These are phyloP conservation scores for Penicillium capsulatum DNA, from an alignment of 2,329 filamentous ascomycete species.

Conservation along the genomic window DNA sequence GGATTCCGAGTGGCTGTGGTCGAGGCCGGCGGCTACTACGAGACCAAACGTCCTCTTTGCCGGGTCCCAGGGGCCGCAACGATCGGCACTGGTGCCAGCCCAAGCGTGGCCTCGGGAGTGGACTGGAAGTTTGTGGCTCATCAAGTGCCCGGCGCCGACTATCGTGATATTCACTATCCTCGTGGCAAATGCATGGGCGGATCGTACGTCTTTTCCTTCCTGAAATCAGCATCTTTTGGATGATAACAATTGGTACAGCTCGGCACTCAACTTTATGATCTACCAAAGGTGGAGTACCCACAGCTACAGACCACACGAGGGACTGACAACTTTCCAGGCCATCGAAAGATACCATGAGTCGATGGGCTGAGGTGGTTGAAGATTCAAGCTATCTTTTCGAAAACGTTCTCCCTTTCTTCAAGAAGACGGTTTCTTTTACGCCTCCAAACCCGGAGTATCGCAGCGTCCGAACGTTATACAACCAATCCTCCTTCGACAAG, in stretches of 20 bases:
- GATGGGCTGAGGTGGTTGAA: constrained; percentile 32
- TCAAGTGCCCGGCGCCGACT: constrained; percentile 48
- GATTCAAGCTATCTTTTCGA: constrained; percentile 34
- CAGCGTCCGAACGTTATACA: constrained; percentile 24
- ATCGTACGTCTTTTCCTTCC: constrained; percentile 21
- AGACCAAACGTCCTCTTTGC: constrained; percentile 52
- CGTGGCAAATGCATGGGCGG: constrained; percentile 29
- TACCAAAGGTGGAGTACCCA: constrained; percentile 28
- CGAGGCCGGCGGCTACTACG: constrained; percentile 45
- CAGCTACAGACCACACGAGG: background rate
- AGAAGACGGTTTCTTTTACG: constrained; percentile 28
- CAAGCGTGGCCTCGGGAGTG: constrained; percentile 42
- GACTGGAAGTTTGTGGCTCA: constrained; percentile 48
- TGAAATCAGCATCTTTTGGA: background rate
- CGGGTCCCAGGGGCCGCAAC: constrained; percentile 41
- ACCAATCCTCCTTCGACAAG: constrained; percentile 27
- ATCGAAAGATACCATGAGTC: constrained; percentile 25
- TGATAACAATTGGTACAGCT: constrained; percentile 15
- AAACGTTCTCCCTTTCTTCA: constrained; percentile 28
- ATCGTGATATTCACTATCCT: constrained; percentile 28
- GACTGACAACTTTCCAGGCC: constrained; percentile 17
- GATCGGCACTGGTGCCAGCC: constrained; percentile 22
- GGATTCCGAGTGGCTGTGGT: constrained; percentile 37
- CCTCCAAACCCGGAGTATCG: constrained; percentile 18
- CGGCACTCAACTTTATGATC: constrained; percentile 32